Evolutionary conservation across 805 yeast genomes (phyloP).

Genomic region (Candida jianshihensis): DNA sequence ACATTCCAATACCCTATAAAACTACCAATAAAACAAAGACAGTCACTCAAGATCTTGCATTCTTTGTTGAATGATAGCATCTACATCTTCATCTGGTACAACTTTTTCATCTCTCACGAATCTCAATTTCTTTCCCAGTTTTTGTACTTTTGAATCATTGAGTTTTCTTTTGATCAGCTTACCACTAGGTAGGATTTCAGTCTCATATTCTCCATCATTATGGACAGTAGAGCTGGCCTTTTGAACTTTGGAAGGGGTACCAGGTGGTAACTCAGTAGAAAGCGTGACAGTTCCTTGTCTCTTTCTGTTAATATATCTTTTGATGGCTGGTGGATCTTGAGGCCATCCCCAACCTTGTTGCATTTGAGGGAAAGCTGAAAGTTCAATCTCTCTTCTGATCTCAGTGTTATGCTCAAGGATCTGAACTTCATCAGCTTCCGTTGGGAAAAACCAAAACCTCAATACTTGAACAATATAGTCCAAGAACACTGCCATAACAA

Average conservation of each 20-base stretch:
- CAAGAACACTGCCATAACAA: constrained; percentile 51
- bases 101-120: constrained; percentile 20
- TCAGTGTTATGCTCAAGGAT: constrained; percentile 63
- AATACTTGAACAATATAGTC: constrained; percentile 60
- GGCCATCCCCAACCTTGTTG: constrained; percentile 73
- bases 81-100: constrained; percentile 37
- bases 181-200: constrained; percentile 72
- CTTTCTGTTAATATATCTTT: constrained; percentile 16
- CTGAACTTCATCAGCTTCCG: constrained; percentile 76
- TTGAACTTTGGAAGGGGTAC: constrained; percentile 30
- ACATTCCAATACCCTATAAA: neutral
- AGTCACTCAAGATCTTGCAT: constrained; percentile 28
- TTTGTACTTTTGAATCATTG: constrained; percentile 21
- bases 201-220: constrained; percentile 31
- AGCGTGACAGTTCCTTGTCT: constrained; percentile 20
- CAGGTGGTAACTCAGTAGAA: constrained; percentile 44
- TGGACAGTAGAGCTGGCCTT: constrained; percentile 18
- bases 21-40: neutral
- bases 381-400: constrained; percentile 64
- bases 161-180: constrained; percentile 42
- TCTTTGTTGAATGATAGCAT: constrained; percentile 47
- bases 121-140: constrained; percentile 33
- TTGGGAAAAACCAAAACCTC: constrained; percentile 50
- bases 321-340: constrained; percentile 33
- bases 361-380: constrained; percentile 64